Conservation (phyloP, 345 rosid species). For the Camelina hispida region DNA sequence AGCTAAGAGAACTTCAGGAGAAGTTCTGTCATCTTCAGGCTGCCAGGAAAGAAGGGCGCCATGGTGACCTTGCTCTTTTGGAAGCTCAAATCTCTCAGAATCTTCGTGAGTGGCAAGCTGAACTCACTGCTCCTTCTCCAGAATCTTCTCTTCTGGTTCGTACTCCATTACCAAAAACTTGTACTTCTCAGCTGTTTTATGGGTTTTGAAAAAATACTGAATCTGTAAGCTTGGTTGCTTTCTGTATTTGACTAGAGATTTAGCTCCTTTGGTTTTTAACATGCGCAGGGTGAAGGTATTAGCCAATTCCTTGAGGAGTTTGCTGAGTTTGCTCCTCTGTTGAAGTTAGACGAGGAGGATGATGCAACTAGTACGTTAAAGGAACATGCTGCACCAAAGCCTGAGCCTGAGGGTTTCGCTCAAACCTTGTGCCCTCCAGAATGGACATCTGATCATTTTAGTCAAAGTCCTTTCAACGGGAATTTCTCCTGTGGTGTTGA, state of each 20-base stretch:
- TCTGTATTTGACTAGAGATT: background rate
- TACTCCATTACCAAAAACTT: slow-evolving; percentile 10
- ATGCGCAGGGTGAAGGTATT: slow-evolving; percentile 65
- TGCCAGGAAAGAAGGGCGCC: slow-evolving; percentile 66
- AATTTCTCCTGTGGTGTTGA: slow-evolving; percentile 43
- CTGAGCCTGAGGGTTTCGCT: slow-evolving; percentile 51
- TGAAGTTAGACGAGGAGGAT: slow-evolving; percentile 76
- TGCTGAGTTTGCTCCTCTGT: slow-evolving; percentile 57
- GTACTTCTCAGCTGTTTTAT: background rate
- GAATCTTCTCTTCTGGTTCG: slow-evolving; percentile 69
- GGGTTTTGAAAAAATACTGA: background rate
- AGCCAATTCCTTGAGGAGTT: slow-evolving; percentile 68
- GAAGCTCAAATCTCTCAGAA: slow-evolving; percentile 74
- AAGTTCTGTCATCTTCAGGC: slow-evolving; percentile 62
- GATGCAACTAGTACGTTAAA: slow-evolving; percentile 77
- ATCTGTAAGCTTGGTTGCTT: slow-evolving; percentile 19
- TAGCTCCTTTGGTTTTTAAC: background rate
- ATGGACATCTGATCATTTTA: slow-evolving; percentile 51
- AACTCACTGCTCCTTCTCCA: slow-evolving; percentile 68
- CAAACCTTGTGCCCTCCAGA: slow-evolving; percentile 48
- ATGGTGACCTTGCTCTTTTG: slow-evolving; percentile 54
- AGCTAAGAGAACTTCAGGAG: slow-evolving; percentile 62
- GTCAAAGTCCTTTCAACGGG: slow-evolving; percentile 41
- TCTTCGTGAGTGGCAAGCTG: slow-evolving; percentile 75
- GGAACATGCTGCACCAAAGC: slow-evolving; percentile 50